phyloP scores from a whole-genome alignment of 352 stramenopile species.

The Phytophthora multivora region DNA sequence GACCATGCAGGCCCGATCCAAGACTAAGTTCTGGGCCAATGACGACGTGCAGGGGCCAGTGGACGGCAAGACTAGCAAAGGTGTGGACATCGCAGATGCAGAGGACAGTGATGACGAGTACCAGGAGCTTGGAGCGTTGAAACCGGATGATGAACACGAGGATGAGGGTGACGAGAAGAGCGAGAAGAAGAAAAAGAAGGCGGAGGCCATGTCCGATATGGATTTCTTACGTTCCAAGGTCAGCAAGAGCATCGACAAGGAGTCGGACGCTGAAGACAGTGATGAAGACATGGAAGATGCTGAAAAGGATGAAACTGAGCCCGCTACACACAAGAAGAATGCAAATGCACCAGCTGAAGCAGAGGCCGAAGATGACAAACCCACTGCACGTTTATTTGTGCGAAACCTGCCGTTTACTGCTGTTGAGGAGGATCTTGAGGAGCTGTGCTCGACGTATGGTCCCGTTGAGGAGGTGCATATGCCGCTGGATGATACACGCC shows the following conservation, averaged over 20 bases:
- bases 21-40: conserved; percentile 92
- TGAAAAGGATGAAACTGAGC: conserved; percentile 12
- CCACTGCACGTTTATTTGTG: conserved; percentile 94
- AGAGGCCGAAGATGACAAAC: conserved; percentile 40
- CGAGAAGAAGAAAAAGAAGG: conserved; percentile 22
- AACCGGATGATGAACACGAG: conserved; percentile 27
- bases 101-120: conserved; percentile 48
- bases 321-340: conserved; percentile 5
- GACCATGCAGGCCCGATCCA: conserved; percentile 89
- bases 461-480: conserved; percentile 94
- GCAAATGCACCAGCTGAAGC: conserved; percentile 6
- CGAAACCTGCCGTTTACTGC: conserved; percentile 97
- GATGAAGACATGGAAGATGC: conserved; percentile 45
- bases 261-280: conserved; percentile 47
- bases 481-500: conserved; percentile 94
- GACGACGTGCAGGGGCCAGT: conserved; percentile 76
- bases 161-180: conserved; percentile 33
- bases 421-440: conserved; percentile 95
- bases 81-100: conserved; percentile 33
- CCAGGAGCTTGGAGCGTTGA: conserved; percentile 35
- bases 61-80: conserved; percentile 29
- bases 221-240: conserved; percentile 95
- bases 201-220: conserved; percentile 83
- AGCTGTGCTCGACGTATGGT: conserved; percentile 91
- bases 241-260: conserved; percentile 89